phyloP scores from a whole-genome alignment of 306 rosid species.

The Sicyos baderoa region DNA sequence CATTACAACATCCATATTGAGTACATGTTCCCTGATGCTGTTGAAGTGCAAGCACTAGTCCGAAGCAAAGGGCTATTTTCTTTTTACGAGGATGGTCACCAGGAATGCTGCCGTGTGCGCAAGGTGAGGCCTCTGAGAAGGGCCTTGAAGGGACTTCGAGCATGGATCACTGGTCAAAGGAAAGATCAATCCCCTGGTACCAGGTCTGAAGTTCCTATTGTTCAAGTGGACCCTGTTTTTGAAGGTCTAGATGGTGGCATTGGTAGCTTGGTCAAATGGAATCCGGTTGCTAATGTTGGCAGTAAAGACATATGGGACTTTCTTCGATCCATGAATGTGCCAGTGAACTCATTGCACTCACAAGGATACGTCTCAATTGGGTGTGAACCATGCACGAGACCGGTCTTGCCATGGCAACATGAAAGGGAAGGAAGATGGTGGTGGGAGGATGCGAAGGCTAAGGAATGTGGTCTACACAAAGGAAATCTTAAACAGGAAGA shows the following conservation, averaged over 20 bases:
- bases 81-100: slow-evolving; percentile 98
- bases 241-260: slow-evolving; percentile 83
- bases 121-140: slow-evolving; percentile 88
- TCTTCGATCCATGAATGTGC: slow-evolving; percentile 73
- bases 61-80: slow-evolving; percentile 85
- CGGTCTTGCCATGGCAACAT: slow-evolving; percentile 94
- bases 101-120: slow-evolving; percentile 95
- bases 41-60: slow-evolving; percentile 92
- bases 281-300: slow-evolving; percentile 71
- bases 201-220: slow-evolving; percentile 70
- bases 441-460: slow-evolving; percentile 97
- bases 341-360: slow-evolving; percentile 76
- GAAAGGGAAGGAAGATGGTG: slow-evolving; percentile 99
- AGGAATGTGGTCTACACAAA: slow-evolving; percentile 98
- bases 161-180: slow-evolving; percentile 96
- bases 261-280: slow-evolving; percentile 95
- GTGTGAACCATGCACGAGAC: slow-evolving; percentile 94
- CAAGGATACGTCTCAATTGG: slow-evolving; percentile 79
- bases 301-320: slow-evolving; percentile 71
- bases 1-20: slow-evolving; percentile 83
- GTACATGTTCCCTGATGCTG: slow-evolving; percentile 90
- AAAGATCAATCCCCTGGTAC: slow-evolving; percentile 94
- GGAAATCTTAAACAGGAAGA: slow-evolving; percentile 72
- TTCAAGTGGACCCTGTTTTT: slow-evolving; percentile 82
- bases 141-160: slow-evolving; percentile 82